Evolutionary conservation across 257 asterid species (phyloP).

Genomic region (Solanum sparsipilum): DNA sequence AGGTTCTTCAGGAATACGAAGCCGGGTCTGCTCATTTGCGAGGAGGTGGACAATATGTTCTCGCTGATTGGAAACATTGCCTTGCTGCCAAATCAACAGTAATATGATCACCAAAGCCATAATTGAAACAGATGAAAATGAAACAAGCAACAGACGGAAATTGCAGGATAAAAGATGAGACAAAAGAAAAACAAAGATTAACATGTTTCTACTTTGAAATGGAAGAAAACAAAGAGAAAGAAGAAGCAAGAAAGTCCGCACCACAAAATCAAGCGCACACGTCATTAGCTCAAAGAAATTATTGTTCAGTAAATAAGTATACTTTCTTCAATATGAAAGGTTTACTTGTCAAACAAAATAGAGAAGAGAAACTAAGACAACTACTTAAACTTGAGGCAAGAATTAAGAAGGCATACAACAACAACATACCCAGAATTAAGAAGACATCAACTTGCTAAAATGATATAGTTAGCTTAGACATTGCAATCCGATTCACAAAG

Average conservation of each 20-base stretch:
- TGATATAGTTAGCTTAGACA: neutral
- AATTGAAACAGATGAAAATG: neutral
- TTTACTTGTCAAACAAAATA: neutral
- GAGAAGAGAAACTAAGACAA: neutral
- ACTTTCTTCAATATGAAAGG: neutral
- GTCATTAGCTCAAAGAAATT: neutral
- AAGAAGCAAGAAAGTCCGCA: neutral
- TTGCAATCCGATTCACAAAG: neutral
- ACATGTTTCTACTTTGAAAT: neutral
- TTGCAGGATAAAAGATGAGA: neutral
- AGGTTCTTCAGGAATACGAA: slow-evolving; percentile 65
- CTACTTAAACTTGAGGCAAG: neutral
- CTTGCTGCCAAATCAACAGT: slow-evolving; percentile 51
- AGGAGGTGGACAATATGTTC: slow-evolving; percentile 90
- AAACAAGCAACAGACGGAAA: neutral
- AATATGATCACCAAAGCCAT: neutral
- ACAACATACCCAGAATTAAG: neutral
- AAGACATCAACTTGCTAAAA: neutral
- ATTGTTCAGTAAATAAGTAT: neutral
- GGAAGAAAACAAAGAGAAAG: neutral
- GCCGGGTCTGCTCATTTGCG: slow-evolving; percentile 87
- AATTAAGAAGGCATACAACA: neutral
- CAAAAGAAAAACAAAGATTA: neutral
- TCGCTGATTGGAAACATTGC: slow-evolving; percentile 84
- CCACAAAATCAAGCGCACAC: neutral